Evolutionary conservation across 1,139 yeast species (phyloP).

Genomic region (Diutina sp.): DNA sequence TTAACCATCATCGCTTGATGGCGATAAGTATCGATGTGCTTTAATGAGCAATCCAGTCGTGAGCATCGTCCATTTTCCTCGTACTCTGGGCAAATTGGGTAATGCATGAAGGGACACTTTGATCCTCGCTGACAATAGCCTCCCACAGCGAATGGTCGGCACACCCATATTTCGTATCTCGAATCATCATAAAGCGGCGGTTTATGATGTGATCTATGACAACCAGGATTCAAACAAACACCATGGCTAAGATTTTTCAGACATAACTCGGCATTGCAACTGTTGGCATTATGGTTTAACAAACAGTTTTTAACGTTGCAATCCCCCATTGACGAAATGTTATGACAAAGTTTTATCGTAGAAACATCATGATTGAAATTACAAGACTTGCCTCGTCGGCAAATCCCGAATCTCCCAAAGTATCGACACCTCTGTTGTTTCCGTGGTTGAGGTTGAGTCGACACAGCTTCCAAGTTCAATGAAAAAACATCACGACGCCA

Average conservation of each 20-base stretch:
- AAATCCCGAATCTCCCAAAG: background rate
- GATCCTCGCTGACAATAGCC: background rate
- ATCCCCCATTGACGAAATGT: background rate
- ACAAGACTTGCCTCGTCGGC: background rate
- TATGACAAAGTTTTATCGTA: background rate
- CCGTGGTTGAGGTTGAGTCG: background rate
- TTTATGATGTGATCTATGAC: background rate
- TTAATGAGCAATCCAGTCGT: background rate
- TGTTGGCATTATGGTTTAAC: background rate
- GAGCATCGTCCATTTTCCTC: background rate
- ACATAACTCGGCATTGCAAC: background rate
- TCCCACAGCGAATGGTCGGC: background rate
- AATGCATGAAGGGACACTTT: background rate
- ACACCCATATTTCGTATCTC: background rate
- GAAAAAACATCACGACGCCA: background rate
- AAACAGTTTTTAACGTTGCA: background rate
- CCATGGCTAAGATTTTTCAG: background rate
- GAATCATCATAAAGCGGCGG: background rate
- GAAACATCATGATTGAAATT: background rate
- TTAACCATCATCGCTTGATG: background rate
- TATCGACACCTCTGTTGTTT: background rate
- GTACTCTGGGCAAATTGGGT: background rate
- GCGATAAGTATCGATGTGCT: background rate
- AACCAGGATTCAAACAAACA: background rate
- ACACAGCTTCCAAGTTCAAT: background rate